Base-by-base conservation (phyloP, 148 eudicot genomes). In the Amaranthus cruentus region DNA sequence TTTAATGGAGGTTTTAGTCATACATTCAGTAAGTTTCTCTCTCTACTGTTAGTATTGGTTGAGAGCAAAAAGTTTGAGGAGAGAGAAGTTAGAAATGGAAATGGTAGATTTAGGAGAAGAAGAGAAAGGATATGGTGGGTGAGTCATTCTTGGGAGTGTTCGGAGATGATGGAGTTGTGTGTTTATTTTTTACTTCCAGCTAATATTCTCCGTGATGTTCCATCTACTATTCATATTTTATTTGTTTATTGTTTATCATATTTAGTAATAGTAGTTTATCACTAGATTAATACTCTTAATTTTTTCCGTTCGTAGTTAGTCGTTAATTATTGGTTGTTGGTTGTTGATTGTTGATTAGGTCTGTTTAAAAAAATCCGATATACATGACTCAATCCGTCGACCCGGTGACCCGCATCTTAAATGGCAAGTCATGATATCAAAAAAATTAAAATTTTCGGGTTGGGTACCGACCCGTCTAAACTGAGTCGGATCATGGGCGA, bases 131-230 rank as follows among this genome's bases (percentile, higher is more conserved):
- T 15, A 11, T 47, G 11, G 47, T 28, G 43, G 18, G 21, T 57
- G 46, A 38, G 55, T 46, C 9, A 6, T 59, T 9, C 38, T 28
- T 28, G 38, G 38, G 38, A 28, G 43, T 5, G 8, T 14, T 18
- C 42, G 79, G 53, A 66, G 57, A 64, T 48, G 80, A 49, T 70
- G 61, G 56, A 42, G 47, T 21, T 42, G 11, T 28, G 49, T 48
- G n/a, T 38, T 2, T 66, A 2, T 12, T 7, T 21, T 53, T 49
- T 15, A 66, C 53, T 42, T 75, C 79, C 81, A 78, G 79, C 79
- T 78, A 82, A 78, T 71, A 68, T 59, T 75, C 2, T 58, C 7
- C 4, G n/a, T 58, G 62, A 6, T 58, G 6, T 58, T 58, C 62
- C 6, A 7, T 14, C 8, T 18, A n/a, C 18, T n/a, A 5, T 3